Evolutionary conservation across 306 rosid species (phyloP).

Genomic region (Fragaria nilgerrensis): DNA sequence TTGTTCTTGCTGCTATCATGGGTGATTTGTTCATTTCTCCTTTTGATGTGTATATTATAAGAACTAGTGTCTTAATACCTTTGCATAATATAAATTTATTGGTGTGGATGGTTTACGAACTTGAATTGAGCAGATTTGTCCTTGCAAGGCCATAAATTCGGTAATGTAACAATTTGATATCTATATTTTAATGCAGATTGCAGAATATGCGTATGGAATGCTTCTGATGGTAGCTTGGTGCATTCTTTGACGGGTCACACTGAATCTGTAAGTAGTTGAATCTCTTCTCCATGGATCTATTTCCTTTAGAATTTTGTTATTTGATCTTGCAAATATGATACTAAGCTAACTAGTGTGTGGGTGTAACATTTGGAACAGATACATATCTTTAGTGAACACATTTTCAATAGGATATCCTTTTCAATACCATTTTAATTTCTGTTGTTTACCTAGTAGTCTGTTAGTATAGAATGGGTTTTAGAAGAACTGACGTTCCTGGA

Average conservation of each 20-base stretch:
- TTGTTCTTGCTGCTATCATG: slow-evolving; percentile 99
- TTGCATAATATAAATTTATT: slow-evolving; percentile 4
- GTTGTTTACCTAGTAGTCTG: background rate
- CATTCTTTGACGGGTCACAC: slow-evolving; percentile 97
- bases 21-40: slow-evolving; percentile 43
- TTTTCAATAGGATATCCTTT: background rate
- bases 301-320: background rate
- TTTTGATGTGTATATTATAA: slow-evolving; percentile 10
- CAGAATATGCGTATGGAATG: slow-evolving; percentile 99
- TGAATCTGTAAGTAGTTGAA: slow-evolving; percentile 69
- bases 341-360: background rate
- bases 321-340: slow-evolving; percentile 10
- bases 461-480: background rate
- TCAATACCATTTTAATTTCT: background rate
- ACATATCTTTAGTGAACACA: background rate
- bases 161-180: slow-evolving; percentile 26
- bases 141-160: slow-evolving; percentile 5
- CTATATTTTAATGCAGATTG: slow-evolving; percentile 63
- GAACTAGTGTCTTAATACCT: background rate
- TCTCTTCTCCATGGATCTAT: slow-evolving; percentile 21
- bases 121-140: slow-evolving; percentile 2
- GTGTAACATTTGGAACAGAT: background rate
- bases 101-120: background rate
- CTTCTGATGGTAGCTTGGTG: slow-evolving; percentile 96
- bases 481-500: background rate